Evolutionary conservation across 768 basidiomycete genomes (phyloP).

Genomic region (Hygrocybe coccinea): DNA sequence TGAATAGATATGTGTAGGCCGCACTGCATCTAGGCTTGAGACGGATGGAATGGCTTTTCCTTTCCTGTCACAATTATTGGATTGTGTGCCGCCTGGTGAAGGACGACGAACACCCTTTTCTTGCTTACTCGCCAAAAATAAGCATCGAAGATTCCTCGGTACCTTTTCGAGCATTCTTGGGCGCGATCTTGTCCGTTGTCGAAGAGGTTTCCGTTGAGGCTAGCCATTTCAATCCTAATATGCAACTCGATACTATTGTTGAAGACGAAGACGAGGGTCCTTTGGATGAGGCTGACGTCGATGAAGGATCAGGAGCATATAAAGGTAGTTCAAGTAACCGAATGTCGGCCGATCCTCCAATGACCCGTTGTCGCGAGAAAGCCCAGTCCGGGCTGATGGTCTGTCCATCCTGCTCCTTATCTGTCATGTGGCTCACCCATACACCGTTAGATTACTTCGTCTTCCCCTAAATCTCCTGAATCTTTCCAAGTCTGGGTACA

Average conservation of each 20-base stretch:
- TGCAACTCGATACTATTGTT: conserved; percentile 16
- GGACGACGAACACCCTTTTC: conserved; percentile 16
- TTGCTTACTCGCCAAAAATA: conserved; percentile 20
- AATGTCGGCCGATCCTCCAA: too few species aligned
- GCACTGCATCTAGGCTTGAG: conserved; percentile 17
- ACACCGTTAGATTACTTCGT: conserved; percentile 13
- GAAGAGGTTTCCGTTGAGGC: conserved; percentile 11
- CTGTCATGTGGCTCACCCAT: conserved; percentile 9
- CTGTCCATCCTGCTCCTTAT: conserved; percentile 2
- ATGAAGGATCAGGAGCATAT: conserved; percentile 13
- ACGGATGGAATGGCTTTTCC: conserved; percentile 18
- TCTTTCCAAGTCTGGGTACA: conserved; percentile 13
- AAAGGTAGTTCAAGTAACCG: conserved; percentile 9
- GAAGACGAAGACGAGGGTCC: conserved; percentile 18
- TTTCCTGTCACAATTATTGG: conserved; percentile 21
- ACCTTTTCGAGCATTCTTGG: conserved; percentile 18
- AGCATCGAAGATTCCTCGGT: conserved; percentile 15
- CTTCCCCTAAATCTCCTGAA: conserved; percentile 15
- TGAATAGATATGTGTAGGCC: conserved; percentile 12
- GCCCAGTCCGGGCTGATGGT: conserved; percentile 11
- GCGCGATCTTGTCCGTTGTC: conserved; percentile 18
- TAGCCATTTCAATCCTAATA: conserved; percentile 12
- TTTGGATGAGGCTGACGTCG: conserved; percentile 15
- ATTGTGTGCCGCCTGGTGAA: conserved; percentile 21
- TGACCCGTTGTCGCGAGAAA: conserved; percentile 10